phyloP scores from a whole-genome alignment of 2,329 filamentous ascomycete species.

The Endoconidiophora laricicola region DNA sequence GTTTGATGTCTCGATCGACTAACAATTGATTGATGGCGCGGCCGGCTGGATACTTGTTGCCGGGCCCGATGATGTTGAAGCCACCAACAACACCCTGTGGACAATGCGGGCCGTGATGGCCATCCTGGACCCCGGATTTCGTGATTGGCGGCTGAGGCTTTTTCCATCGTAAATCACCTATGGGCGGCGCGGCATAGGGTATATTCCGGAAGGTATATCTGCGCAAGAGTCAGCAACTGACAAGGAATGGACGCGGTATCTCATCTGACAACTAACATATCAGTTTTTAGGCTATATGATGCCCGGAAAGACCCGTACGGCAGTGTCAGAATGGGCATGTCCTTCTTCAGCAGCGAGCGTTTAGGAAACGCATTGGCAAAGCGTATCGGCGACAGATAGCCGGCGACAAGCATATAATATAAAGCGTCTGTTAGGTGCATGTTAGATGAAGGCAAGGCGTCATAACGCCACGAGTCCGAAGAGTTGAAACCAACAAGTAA shows the following conservation, averaged over 20 bases:
- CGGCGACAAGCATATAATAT: conserved; percentile 6
- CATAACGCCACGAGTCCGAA: neutral
- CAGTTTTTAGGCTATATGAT: conserved; percentile 11
- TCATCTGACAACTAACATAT: conserved; percentile 10
- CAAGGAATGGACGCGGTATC: neutral
- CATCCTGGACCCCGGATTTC: conserved; percentile 8
- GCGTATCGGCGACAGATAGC: neutral
- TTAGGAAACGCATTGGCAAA: neutral
- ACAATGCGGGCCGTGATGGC: conserved; percentile 12
- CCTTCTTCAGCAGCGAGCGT: conserved; percentile 2
- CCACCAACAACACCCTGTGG: conserved; percentile 15
- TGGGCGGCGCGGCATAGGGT: conserved; percentile 26
- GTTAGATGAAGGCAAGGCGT: neutral
- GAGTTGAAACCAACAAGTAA: neutral
- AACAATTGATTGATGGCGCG: conserved; percentile 21
- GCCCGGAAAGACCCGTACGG: conserved; percentile 14
- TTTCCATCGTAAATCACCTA: conserved; percentile 24
- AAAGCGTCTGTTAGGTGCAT: conserved; percentile 4
- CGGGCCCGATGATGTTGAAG: conserved; percentile 20
- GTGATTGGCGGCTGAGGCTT: conserved; percentile 23
- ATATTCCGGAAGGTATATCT: conserved; percentile 24
- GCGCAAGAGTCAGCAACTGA: neutral
- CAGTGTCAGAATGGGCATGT: conserved; percentile 12
- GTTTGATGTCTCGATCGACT: neutral
- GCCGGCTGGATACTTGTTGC: conserved; percentile 20